Base-by-base conservation (phyloP, 805 yeast species). In the Dipodascus albidus region DNA sequence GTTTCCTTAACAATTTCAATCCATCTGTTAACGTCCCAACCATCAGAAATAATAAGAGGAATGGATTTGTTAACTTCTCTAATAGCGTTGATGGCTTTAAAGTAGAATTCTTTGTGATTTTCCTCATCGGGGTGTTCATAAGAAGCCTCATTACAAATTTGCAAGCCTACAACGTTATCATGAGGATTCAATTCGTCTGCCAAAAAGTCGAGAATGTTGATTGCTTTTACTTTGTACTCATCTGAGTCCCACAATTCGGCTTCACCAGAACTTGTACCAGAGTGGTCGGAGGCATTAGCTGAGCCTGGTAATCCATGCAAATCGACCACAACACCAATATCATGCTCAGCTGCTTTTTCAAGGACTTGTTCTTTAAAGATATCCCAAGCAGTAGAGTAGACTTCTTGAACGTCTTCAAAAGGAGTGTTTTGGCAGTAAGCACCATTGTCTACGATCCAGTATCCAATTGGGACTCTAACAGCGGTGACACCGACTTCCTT, bases 301-400 rank as follows among this genome's bases (percentile, higher is more conserved):
- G 97, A 97, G 11, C 87, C 88, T 2, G 96, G 97, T 9, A 91
- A 67, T 0, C 85, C 97, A 68, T 93, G 98, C 47, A 91, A 62
- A 67, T 91, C 98, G 15, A 91, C 76, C 52, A 91, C 62, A 0
- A 91, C 81, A 11, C 88, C 84, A 54, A 91, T 91, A 27, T 77
- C 73, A 59, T 80, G 67, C 20, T 72, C 56, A 0, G 64, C 74
- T 1, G 97, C 96, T 51, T 72, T 76, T 48, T 74, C 73, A 44
- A 89, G 74, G 53, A 80, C 73, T 35, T 70, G 61, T 23, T 66
- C 57, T 64, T 79, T 80, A 56, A 83, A 73, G 21, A 74, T 70
- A 3, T 65, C 65, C 97, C 97, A 91, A 0, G 96, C 83, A 59
- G 78, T 74, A n/a, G 58, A 58, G 67, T 91, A 91, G 2, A 86